Evolutionary conservation across 2,329 filamentous ascomycete species (phyloP), one percentile per base, ranked within the genome.

Genomic region (Nothophoma quercina): DNA sequence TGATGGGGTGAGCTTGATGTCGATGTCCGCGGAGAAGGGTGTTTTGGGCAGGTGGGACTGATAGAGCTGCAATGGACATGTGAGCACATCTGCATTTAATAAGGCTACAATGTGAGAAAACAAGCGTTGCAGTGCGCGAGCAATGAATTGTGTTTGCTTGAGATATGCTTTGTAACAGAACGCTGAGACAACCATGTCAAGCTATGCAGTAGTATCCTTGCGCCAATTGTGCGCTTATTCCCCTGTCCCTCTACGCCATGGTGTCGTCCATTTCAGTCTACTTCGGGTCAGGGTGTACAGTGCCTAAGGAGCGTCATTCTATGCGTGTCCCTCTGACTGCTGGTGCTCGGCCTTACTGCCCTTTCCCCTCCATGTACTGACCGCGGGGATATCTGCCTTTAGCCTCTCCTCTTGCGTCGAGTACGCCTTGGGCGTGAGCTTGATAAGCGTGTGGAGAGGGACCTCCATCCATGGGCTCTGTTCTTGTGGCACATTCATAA

Each of bases 391-490:
- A 70, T 96, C 89, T 7, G 93, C 93, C 72, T 90, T 88, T 69
- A 91, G 90, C 35, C 91, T 84, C 74, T 95, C 85, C 72, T 98
- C 91, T 53, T 96, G 88, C 1, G 95, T 99, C 40, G 90, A 90
- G 73, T 99, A 99, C 7, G 95, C 95, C 56, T 91, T 87, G 2
- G 95, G 95, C 5, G 95, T 98, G 43, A 99, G 83, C 78, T 97
- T 97, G 78, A 99, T 98, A 39, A 99, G 82, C 7, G 91, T 96
- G 75, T 99, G 95, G 56, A 99, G 82, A 6, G 95, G 95, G 7
- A 99, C 95, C 69, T 97, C 93, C 90, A 98, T 96, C 95, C 95
- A 99, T 0, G 95, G 95, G 62, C 90, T 95, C 76, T 91, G 85
- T 65, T 93, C 87, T 75, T 98, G 95, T 47, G 91, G 88, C 68